These are phyloP conservation scores for Rhododendron williamsianum DNA, from an alignment of 148 eudicot species.

Conservation along the genomic window DNA sequence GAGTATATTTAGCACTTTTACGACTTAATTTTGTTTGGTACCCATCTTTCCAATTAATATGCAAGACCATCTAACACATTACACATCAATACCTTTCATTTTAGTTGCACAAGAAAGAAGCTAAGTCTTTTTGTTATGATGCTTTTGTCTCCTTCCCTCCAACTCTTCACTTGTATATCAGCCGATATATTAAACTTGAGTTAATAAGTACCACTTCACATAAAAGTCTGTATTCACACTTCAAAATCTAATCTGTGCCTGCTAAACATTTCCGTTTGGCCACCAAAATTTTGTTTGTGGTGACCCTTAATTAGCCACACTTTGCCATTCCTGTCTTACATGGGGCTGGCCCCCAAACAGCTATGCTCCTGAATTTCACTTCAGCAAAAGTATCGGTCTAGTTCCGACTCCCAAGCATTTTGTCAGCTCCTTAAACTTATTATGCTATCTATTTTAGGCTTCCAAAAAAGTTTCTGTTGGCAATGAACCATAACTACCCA, in stretches of 20 bases:
- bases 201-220: too few relatives aligned
- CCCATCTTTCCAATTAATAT: neutral
- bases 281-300: too few relatives aligned
- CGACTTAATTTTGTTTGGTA: neutral
- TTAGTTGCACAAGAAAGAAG: neutral
- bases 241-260: neutral
- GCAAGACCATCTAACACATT: neutral
- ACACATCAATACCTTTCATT: neutral
- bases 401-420: neutral
- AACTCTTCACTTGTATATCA: neutral
- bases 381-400: neutral
- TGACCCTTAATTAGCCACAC: neutral
- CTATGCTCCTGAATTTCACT: neutral
- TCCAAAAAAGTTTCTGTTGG: neutral
- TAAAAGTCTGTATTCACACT: neutral
- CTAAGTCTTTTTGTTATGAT: neutral
- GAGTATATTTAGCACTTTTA: neutral
- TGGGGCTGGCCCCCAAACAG: neutral
- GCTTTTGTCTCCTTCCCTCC: neutral
- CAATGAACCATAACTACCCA: neutral
- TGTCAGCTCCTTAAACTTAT: neutral
- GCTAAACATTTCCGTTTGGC: neutral
- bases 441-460: neutral
- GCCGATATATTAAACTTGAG: neutral
- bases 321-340: neutral